These are phyloP conservation scores for Neonectria hederae DNA, from an alignment of 2,329 filamentous ascomycete species.

Conservation along the genomic window DNA sequence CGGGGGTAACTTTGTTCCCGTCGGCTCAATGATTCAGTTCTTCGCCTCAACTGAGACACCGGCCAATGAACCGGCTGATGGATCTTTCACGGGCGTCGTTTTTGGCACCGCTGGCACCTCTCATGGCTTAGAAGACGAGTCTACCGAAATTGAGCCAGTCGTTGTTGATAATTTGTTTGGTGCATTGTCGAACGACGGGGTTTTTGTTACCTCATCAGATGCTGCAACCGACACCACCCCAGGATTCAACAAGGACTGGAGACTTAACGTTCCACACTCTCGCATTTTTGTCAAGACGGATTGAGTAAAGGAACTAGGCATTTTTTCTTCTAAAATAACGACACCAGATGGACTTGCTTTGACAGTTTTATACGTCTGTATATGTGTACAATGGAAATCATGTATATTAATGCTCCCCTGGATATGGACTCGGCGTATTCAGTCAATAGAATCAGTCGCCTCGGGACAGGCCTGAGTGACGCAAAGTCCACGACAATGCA, in stretches of 20 bases:
- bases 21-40: slow-evolving; percentile 74
- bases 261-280: slow-evolving; percentile 49
- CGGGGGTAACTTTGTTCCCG: slow-evolving; percentile 63
- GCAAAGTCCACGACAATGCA: neutral
- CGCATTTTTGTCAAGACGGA: slow-evolving; percentile 39
- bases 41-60: slow-evolving; percentile 56
- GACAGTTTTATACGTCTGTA: neutral
- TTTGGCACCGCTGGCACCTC: slow-evolving; percentile 47
- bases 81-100: slow-evolving; percentile 34
- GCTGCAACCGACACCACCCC: slow-evolving; percentile 37
- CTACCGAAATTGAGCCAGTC: neutral
- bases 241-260: slow-evolving; percentile 45
- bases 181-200: slow-evolving; percentile 67
- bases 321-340: neutral
- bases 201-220: slow-evolving; percentile 57
- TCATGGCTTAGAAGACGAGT: slow-evolving; percentile 17
- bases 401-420: slow-evolving; percentile 8
- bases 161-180: slow-evolving; percentile 64
- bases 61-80: slow-evolving; percentile 37
- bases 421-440: neutral
- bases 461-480: neutral
- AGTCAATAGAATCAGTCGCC: neutral
- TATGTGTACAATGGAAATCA: neutral
- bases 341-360: neutral
- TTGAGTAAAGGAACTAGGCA: neutral